Base-by-base conservation (phyloP, 2,329 filamentous ascomycete genomes). In the Pseudogymnoascus sp. region DNA sequence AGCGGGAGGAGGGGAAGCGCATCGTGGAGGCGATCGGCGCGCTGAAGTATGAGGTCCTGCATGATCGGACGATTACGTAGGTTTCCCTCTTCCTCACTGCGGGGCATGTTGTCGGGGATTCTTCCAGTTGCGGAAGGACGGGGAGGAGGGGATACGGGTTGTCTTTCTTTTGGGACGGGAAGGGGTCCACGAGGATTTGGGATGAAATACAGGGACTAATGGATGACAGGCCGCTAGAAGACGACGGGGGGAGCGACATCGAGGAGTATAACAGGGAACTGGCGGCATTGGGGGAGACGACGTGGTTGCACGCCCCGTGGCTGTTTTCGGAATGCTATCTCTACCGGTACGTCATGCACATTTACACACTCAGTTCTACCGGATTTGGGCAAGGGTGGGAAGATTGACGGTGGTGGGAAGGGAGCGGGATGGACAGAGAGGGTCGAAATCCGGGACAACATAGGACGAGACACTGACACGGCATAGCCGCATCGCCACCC, bases 41-140 rank as follows among this genome's bases (percentile, higher is more conserved):
- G 66, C 81, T 99, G 69, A 99, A 99, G 77, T 97, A 97, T 76
- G 93, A 97, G 76, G 78, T 97, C 47, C 90, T 96, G 73, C 94
- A 99, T 72, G 86, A 97, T 74, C 85, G 92, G 43, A 78, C 84
- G 65, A 75, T 97, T 68, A 87, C 82, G 89, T 93, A 79, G 65
- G 83, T 70, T 62, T 8, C n/a, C 25, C n/a, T 9, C 8, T 6
- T 47, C 18, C 22, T 30, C 28, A 8, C 14, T 47, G 12, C 41
- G 22, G 28, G 8, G 6, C 22, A 18, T 35, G 8, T 25, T 20
- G 47, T 58, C 28, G 35, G 30, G 54, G 20, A 7, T 35, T n/a
- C 6, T 25, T 36, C 54, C 16, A 37, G 30, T 38, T 41, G 35
- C n/a, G 35, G 18, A 28, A 33, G 22, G 20, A 39, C 2, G 28